Evolutionary conservation across 1,139 yeast genomes (phyloP), one percentile per base, ranked within the genome.

Genomic region (Fermentozyma sake): DNA sequence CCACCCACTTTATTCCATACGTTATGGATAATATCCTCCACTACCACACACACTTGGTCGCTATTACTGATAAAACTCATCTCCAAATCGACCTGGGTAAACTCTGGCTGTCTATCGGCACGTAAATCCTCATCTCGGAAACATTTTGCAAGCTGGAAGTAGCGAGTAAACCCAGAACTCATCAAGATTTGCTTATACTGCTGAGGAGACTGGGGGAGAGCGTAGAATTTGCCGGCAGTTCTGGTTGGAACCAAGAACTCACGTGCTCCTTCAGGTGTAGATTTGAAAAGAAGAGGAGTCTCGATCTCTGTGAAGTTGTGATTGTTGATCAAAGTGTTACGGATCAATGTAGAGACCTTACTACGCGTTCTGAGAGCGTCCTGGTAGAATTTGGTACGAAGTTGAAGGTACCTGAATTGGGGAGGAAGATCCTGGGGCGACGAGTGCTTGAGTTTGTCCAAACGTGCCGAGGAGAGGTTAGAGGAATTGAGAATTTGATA

Each of bases 261-360:
- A 22, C 95, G 67, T 2, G 99, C 98, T 7, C 99, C 99, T 55
- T 91, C 99, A 0, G 98, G 98, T 0, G 98, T 91, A 1, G 96
- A 84, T 50, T 91, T 89, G 65, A 91, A 91, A 16, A 91, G 58
- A 9, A 89, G 53, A 0, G 99, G 99, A 0, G 99, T 91, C 49
- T 91, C 98, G 22, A 93, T 71, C 47, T 91, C 98, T 0, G 73
- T 72, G 52, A 91, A 91, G 7, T 61, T 62, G 27, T 66, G 68
- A 10, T 55, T 51, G 4, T 58, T 49, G 3, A 48, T 39, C 18
- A 91, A 61, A 0, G 60, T 56, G 0, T 58, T 42, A 26, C 96
- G 64, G 4, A 84, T 66, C 5, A 65, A 44, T 20, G 61, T 54
- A 9, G 89, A 73, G 1, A 82, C 74, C 23, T 62, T 52, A 16